These are phyloP conservation scores for Brassica rapa DNA, from an alignment of 345 rosid species.

Conservation along the genomic window DNA sequence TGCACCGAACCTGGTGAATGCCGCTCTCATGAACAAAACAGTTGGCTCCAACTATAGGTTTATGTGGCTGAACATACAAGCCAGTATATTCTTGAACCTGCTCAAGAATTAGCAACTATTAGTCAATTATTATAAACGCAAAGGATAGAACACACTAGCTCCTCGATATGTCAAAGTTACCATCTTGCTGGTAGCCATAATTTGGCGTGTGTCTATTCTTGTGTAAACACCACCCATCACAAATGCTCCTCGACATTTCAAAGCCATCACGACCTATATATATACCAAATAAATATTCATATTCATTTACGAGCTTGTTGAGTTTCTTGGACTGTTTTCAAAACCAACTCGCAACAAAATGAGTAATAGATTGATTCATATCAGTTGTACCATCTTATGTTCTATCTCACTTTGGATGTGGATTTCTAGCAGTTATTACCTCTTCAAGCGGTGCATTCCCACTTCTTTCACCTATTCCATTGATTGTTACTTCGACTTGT, in stretches of 20 bases:
- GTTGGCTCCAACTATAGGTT: slow-evolving; percentile 73
- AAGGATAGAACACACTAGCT: background rate
- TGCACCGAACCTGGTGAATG: slow-evolving; percentile 66
- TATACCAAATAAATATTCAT: background rate
- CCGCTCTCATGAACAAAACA: slow-evolving; percentile 77
- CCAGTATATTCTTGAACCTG: slow-evolving; percentile 87
- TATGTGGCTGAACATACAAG: slow-evolving; percentile 76
- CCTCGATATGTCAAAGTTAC: slow-evolving; percentile 39
- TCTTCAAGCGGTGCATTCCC: slow-evolving; percentile 97
- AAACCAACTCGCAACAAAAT: background rate
- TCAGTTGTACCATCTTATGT: background rate
- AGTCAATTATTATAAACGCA: background rate
- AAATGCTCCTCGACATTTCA: slow-evolving; percentile 78
- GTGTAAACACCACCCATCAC: slow-evolving; percentile 68
- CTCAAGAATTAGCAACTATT: background rate
- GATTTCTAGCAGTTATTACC: slow-evolving; percentile 40
- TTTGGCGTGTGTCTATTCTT: slow-evolving; percentile 65
- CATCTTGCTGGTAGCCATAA: slow-evolving; percentile 86
- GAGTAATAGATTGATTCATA: background rate
- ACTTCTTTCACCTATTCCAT: slow-evolving; percentile 96
- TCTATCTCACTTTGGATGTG: background rate
- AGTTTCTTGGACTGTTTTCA: background rate
- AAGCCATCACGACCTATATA: slow-evolving; percentile 77
- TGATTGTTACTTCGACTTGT: slow-evolving; percentile 87
- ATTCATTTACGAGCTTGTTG: background rate